Evolutionary conservation across 495 filamentous ascomycete species (phyloP).

Genomic region (Durotheca rogersii): DNA sequence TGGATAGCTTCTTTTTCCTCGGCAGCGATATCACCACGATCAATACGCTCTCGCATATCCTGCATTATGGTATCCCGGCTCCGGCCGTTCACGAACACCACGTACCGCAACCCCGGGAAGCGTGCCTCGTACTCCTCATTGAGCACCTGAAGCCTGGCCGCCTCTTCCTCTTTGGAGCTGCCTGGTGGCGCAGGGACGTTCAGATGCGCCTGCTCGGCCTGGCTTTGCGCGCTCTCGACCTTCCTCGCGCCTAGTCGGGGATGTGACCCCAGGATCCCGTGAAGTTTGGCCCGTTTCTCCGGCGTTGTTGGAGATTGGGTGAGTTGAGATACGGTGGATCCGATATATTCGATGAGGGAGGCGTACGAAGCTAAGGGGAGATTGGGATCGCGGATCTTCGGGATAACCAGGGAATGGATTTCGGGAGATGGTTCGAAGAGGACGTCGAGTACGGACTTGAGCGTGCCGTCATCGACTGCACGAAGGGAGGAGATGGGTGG

Average conservation of each 20-base stretch:
- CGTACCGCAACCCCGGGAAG: slow-evolving; percentile 86
- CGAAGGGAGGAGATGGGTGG: slow-evolving; percentile 27
- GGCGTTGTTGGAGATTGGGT: slow-evolving; percentile 9
- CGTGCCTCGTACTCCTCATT: slow-evolving; percentile 79
- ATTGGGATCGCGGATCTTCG: slow-evolving; percentile 59
- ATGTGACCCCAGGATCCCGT: slow-evolving; percentile 80
- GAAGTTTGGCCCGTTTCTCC: slow-evolving; percentile 27
- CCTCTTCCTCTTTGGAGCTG: slow-evolving; percentile 47
- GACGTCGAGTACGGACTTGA: slow-evolving; percentile 62
- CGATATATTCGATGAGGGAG: slow-evolving; percentile 24
- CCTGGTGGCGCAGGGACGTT: slow-evolving; percentile 38
- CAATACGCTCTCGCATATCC: slow-evolving; percentile 80
- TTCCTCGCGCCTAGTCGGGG: slow-evolving; percentile 82
- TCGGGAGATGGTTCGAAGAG: slow-evolving; percentile 85
- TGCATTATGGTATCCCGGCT: slow-evolving; percentile 71
- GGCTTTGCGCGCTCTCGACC: slow-evolving; percentile 67
- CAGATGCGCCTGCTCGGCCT: slow-evolving; percentile 77
- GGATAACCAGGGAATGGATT: slow-evolving; percentile 69
- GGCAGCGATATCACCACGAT: slow-evolving; percentile 59
- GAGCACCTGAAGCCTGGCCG: slow-evolving; percentile 58
- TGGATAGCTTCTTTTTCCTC: slow-evolving; percentile 77
- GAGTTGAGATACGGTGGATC: slow-evolving; percentile 18
- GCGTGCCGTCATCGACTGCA: slow-evolving; percentile 12
- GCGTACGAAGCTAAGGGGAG: slow-evolving; percentile 18
- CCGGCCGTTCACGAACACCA: slow-evolving; percentile 90